Evolutionary conservation across 768 basidiomycete genomes (phyloP).

Genomic region (Collybia sp.): DNA sequence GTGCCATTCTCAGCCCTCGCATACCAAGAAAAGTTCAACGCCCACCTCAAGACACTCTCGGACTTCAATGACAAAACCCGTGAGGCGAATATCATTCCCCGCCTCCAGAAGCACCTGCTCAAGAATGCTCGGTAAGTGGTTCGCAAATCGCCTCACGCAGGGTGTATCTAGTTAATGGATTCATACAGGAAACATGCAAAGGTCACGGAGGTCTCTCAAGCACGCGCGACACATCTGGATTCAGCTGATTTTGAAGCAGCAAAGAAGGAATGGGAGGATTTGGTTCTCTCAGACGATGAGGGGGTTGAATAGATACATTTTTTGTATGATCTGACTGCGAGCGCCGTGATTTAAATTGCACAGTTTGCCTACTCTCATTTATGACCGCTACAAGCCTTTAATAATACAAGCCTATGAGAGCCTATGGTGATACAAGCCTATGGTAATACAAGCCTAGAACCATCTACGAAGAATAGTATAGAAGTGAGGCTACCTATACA

Average conservation of each 20-base stretch:
- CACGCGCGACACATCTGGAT: neutral
- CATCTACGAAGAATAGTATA: neutral
- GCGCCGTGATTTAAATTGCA: neutral
- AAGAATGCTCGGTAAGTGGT: neutral
- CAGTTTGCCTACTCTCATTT: neutral
- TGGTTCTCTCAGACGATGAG: neutral
- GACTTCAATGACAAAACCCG: neutral
- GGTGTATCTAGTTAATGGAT: neutral
- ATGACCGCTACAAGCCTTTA: no score
- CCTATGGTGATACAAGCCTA: neutral
- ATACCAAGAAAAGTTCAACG: neutral
- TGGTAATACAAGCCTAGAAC: neutral
- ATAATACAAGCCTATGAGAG: neutral
- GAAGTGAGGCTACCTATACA: neutral
- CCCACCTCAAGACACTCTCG: neutral
- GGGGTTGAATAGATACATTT: neutral
- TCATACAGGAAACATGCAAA: neutral
- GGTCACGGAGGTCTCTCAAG: neutral
- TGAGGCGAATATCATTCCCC: neutral
- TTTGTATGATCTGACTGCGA: neutral
- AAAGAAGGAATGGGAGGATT: neutral
- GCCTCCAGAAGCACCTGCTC: neutral
- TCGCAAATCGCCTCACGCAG: neutral
- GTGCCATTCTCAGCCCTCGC: neutral
- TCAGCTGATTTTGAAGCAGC: neutral